phyloP scores from a whole-genome alignment of 2,329 filamentous ascomycete species.

The Aspergillus fumigatiaffinis region DNA sequence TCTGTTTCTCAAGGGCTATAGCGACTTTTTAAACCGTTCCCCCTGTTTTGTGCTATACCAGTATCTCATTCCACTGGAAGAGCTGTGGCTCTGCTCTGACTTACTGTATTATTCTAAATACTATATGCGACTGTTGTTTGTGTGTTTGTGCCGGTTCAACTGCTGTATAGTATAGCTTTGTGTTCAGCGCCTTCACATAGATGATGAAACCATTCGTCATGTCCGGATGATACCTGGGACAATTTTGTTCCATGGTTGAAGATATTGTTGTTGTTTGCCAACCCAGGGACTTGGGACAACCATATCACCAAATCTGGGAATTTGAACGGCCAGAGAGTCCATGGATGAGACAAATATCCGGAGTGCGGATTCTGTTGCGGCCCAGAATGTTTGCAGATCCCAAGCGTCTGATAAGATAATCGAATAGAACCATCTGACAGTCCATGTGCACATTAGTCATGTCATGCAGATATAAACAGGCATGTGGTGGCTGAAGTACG shows the following conservation, averaged over 20 bases:
- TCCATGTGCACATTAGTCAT: neutral
- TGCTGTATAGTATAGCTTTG: neutral
- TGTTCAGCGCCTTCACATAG: neutral
- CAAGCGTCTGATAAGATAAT: neutral
- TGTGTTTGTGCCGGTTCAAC: neutral
- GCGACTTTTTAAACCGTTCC: neutral
- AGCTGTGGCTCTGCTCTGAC: neutral
- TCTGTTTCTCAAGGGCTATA: neutral
- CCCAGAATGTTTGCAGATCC: neutral
- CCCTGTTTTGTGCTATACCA: neutral
- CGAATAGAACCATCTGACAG: neutral
- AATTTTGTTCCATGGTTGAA: constrained; percentile 23
- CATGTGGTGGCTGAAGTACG: neutral
- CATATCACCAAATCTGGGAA: constrained; percentile 2
- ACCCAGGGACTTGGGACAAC: constrained; percentile 19
- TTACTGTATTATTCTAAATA: neutral
- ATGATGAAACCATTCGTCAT: constrained; percentile 31
- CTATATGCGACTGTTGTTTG: neutral
- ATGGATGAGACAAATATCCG: neutral
- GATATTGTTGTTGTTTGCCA: constrained; percentile 11
- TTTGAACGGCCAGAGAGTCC: neutral
- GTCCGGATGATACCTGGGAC: constrained; percentile 22
- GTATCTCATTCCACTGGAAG: neutral
- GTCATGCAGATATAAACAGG: neutral
- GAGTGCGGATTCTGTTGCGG: neutral